phyloP scores from a whole-genome alignment of 2,329 filamentous ascomycete species.

The Exophiala sp. region DNA sequence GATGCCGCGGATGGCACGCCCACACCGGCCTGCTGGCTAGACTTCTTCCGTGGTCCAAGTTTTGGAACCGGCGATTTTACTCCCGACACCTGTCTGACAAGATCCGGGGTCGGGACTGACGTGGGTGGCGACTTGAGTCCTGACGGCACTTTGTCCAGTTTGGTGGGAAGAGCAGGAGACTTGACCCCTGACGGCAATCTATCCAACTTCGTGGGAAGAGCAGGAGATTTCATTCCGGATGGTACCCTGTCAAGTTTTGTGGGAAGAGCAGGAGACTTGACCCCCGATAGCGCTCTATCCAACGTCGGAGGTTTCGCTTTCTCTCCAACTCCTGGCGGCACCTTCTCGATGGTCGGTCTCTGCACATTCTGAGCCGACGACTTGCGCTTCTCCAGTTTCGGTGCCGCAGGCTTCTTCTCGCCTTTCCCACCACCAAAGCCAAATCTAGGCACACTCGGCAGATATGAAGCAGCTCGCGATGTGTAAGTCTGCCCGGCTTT shows the following conservation, averaged over 20 bases:
- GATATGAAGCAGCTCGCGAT: slow-evolving; percentile 22
- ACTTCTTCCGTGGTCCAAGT: slow-evolving; percentile 11
- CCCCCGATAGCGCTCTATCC: slow-evolving; percentile 5
- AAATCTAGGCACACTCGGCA: slow-evolving; percentile 15
- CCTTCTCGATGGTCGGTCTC: neutral
- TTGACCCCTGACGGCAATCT: neutral
- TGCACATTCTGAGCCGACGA: slow-evolving; percentile 6
- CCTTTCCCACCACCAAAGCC: slow-evolving; percentile 9
- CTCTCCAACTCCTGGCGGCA: neutral
- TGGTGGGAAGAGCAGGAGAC: neutral
- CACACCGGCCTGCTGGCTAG: slow-evolving; percentile 10
- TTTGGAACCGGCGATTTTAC: slow-evolving; percentile 17
- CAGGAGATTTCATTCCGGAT: slow-evolving; percentile 11
- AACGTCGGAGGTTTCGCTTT: slow-evolving; percentile 7
- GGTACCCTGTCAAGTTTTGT: slow-evolving; percentile 1
- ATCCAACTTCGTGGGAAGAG: neutral
- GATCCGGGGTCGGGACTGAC: slow-evolving; percentile 12
- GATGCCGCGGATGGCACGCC: slow-evolving; percentile 2
- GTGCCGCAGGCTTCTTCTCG: slow-evolving; percentile 10
- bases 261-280: slow-evolving; percentile 3
- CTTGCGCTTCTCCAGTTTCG: slow-evolving; percentile 15
- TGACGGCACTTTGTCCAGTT: slow-evolving; percentile 1
- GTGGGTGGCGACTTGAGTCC: slow-evolving; percentile 13
- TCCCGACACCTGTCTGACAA: slow-evolving; percentile 6
- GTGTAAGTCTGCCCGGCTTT: slow-evolving; percentile 24